phyloP scores from a whole-genome alignment of 2,329 filamentous ascomycete genomes.

The Raffaelea arxii region DNA sequence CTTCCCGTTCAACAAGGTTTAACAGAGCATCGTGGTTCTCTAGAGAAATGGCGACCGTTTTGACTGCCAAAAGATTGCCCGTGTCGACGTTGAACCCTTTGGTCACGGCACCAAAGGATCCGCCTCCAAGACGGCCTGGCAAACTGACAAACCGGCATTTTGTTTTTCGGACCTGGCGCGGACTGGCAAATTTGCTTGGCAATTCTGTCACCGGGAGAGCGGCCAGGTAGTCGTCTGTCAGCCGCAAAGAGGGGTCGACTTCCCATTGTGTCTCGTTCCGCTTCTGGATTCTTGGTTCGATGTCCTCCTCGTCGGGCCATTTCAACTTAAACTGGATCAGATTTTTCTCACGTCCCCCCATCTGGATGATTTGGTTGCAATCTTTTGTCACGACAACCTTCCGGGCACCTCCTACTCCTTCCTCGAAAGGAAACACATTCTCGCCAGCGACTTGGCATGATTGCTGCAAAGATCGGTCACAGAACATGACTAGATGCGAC shows the following conservation, averaged over 20 bases:
- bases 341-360: neutral
- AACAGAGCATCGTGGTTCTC: no score
- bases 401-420: neutral
- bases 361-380: neutral
- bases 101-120: no score
- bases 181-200: no score
- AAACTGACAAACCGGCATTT: no score
- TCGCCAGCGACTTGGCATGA: neutral
- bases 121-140: no score
- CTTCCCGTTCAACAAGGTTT: neutral
- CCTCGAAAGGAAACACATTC: neutral
- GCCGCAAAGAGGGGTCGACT: neutral
- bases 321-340: neutral
- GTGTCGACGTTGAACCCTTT: no score
- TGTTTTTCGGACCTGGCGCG: neutral
- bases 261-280: neutral
- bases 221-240: neutral
- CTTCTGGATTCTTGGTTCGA: neutral
- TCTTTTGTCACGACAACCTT: neutral
- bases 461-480: neutral
- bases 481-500: neutral
- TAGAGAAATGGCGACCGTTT: neutral
- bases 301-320: neutral
- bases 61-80: no score
- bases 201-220: no score